Evolutionary conservation across 2,329 filamentous ascomycete species (phyloP), one percentile per base, ranked within the genome.

Genomic region (Trichoderma koningiopsis): DNA sequence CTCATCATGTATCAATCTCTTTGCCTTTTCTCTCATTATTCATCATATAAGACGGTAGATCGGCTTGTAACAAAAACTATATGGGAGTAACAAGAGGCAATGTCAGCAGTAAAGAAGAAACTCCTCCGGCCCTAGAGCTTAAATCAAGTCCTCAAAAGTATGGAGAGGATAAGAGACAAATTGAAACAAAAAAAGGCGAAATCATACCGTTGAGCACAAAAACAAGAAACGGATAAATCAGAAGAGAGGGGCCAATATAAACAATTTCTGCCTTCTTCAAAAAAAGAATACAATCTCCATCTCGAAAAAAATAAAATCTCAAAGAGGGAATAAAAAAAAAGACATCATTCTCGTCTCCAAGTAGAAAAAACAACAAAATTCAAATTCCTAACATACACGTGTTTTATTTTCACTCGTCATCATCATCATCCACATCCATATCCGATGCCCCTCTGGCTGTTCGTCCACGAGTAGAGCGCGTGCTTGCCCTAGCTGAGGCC

Each of bases 391-490:
- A 52, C 66, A 61, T 68, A 63, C 58, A 68, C 33, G 33, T 35
- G 43, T 35, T 52, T 35, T 35, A 3, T 55, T 69, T 59, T 49
- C n/a, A 24, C 40, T 69, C 66, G 35, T 70, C 69, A 56, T 77
- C 73, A 55, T 77, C 77, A 37, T 77, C 75, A 66, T 81, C 79
- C 43, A 79, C 70, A 10, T 81, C 79, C 79, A 81, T 80, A 22
- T 77, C 77, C 14, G 74, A 74, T 22, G 72, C 68, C 24, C 75
- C 74, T 71, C 74, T 78, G 37, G 74, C 72, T 35, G 70, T 53
- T 53, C 72, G 73, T 11, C 73, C 64, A 61, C 78, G 75, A 22
- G 74, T 72, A 43, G 74, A 67, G 70, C 74, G 75, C 31, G 72
- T 71, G 68, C 72, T 58, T 62, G 74, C 74, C 37, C 71, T 73